A percentile compares a stretch with the other conserved stretches of the same genome.
Conservation (phyloP, 2,329 filamentous ascomycete genomes). For the Coniochaeta ligniaria region DNA sequence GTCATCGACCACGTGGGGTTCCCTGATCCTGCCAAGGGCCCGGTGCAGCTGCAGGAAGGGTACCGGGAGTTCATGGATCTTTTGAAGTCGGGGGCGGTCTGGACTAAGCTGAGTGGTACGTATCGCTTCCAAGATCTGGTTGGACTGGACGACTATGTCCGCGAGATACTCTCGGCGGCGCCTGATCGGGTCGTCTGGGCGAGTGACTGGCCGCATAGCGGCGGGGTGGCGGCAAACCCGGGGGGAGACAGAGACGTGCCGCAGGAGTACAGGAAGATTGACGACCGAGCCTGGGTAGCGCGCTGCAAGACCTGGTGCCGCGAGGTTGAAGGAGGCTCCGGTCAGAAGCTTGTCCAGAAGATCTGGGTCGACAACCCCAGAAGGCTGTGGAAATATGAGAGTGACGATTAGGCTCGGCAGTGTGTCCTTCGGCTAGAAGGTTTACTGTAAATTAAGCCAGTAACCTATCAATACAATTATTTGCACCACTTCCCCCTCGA, state of each 20-base stretch:
- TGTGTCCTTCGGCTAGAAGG: too few relatives aligned
- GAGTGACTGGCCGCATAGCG: constrained; percentile 18
- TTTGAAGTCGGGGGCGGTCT: constrained; percentile 10
- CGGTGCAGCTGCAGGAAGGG: constrained; percentile 8
- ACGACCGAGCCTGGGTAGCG: constrained; percentile 9
- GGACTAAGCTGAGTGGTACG: constrained; percentile 18
- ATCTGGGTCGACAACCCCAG: constrained; percentile 16
- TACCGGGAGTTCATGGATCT: constrained; percentile 13
- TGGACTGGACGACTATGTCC: constrained; percentile 12
- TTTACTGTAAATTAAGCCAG: too few relatives aligned
- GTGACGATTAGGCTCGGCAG: neutral
- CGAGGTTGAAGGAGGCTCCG: constrained; percentile 7
- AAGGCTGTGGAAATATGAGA: constrained; percentile 12
- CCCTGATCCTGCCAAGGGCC: constrained; percentile 6
- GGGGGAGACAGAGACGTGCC: constrained; percentile 10
- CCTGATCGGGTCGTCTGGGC: constrained; percentile 15
- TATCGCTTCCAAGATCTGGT: constrained; percentile 15
- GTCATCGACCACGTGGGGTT: constrained; percentile 19
- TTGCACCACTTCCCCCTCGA: too few relatives aligned
- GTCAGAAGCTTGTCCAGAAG: constrained; percentile 10
- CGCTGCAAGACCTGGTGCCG: constrained; percentile 8
- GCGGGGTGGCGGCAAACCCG: constrained; percentile 13
- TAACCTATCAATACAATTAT: too few relatives aligned
- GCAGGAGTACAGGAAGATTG: constrained; percentile 13
- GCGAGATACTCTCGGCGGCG: constrained; percentile 12